A percentile compares a stretch with the other conserved stretches of the same genome.
Evolutionary conservation across 768 basidiomycete genomes (phyloP).

Genomic region (Trametes elegans): DNA sequence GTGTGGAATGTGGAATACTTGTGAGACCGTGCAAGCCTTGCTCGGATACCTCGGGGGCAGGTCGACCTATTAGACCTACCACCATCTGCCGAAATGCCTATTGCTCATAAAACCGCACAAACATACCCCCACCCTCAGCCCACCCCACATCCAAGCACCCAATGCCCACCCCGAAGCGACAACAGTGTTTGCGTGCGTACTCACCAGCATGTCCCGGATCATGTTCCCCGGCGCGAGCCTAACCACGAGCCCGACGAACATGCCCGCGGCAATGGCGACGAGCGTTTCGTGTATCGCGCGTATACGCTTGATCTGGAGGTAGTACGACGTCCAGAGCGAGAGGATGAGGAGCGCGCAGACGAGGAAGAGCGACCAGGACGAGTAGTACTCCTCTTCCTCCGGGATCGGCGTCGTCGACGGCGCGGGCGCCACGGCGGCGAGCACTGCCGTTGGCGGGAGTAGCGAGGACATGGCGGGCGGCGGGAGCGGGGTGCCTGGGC

Average conservation of each 20-base stretch:
- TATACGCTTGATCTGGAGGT: conserved; percentile 95
- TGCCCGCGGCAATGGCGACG: conserved; percentile 93
- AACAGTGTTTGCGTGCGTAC: conserved; percentile 32
- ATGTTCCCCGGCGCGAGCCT: conserved; percentile 88
- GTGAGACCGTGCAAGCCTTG: not conserved
- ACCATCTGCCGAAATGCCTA: too few relatives aligned
- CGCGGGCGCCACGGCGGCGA: conserved; percentile 11
- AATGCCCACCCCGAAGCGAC: not conserved
- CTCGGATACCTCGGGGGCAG: not conserved
- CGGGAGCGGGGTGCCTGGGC: not conserved
- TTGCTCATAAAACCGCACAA: not conserved
- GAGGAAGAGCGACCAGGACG: conserved; percentile 91
- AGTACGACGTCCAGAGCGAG: conserved; percentile 95
- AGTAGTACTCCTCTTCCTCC: conserved; percentile 88
- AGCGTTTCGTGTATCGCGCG: conserved; percentile 94
- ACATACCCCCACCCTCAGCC: not conserved
- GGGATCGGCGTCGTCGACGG: conserved; percentile 24
- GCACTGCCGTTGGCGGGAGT: conserved; percentile 8
- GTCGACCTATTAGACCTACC: too few relatives aligned
- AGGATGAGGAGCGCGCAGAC: conserved; percentile 90
- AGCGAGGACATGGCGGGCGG: conserved; percentile 14
- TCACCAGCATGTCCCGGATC: conserved; percentile 96
- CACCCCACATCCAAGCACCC: not conserved
- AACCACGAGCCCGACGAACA: conserved; percentile 91
- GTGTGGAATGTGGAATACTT: too few relatives aligned